A percentile compares a stretch with the other conserved stretches of the same genome.
phyloP scores from a whole-genome alignment of 257 asterid species.

The Dorcoceras hygrometricum region DNA sequence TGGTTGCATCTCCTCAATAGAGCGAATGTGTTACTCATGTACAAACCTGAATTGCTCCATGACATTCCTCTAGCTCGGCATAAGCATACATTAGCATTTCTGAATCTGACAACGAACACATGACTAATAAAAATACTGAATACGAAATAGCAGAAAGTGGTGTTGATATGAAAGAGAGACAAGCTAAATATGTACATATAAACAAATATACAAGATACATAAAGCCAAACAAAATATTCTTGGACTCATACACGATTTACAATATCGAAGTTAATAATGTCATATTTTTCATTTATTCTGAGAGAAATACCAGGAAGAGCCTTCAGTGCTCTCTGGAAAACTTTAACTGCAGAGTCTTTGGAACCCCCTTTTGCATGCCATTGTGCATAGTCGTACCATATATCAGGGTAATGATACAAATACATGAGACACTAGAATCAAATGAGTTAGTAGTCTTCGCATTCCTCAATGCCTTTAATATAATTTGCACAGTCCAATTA shows the following conservation, averaged over 20 bases:
- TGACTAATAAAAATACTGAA: conserved; percentile 1
- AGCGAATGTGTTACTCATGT: conserved; percentile 10
- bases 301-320: conserved; percentile 86
- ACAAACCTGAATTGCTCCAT: conserved; percentile 79
- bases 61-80: conserved; percentile 96
- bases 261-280: conserved; percentile 5
- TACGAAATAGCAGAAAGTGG: conserved; percentile 14
- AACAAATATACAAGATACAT: background rate
- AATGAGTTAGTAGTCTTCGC: conserved; percentile 26
- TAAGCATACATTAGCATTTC: conserved; percentile 92
- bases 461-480: background rate
- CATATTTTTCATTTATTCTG: conserved; percentile 17
- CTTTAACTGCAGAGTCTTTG: conserved; percentile 72
- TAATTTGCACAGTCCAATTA: conserved; percentile 10
- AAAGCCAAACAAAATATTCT: background rate
- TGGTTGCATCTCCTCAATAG: background rate
- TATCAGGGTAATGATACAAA: conserved; percentile 92
- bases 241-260: background rate
- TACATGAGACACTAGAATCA: conserved; percentile 86
- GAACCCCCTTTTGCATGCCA: conserved; percentile 95
- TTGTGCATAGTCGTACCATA: conserved; percentile 95
- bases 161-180: conserved; percentile 16
- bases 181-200: background rate
- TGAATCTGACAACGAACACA: conserved; percentile 54
- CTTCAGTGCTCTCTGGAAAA: conserved; percentile 87